Conservation (phyloP, 169 alveolate species). For the Plasmodium coatneyi region DNA sequence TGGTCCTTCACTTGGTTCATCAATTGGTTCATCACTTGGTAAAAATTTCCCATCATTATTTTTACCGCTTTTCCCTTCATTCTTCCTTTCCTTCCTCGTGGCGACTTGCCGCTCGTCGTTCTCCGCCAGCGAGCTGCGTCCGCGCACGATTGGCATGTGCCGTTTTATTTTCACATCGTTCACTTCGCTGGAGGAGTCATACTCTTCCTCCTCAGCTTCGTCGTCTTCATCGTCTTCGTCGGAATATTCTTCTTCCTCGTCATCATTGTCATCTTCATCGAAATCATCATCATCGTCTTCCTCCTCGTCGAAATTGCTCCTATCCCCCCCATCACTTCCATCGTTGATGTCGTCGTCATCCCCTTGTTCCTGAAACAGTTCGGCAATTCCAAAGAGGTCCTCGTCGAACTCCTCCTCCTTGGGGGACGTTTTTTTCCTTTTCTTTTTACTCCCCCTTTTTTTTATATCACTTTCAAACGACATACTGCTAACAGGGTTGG, state of each 20-base stretch:
- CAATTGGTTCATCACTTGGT: background rate
- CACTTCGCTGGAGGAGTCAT: background rate
- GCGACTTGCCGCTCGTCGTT: background rate
- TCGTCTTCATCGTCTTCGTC: background rate
- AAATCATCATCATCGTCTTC: background rate
- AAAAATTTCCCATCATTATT: background rate
- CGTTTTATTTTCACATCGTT: background rate
- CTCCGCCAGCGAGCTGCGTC: background rate
- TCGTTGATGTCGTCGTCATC: background rate
- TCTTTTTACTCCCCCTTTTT: background rate
- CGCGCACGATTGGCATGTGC: background rate
- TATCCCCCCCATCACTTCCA: background rate
- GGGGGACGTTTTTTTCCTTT: slow-evolving; percentile 2
- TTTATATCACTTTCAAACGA: slow-evolving; percentile 33
- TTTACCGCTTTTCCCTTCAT: background rate
- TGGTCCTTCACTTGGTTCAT: background rate
- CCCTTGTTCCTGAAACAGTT: background rate
- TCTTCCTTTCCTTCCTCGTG: background rate
- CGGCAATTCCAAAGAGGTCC: slow-evolving; percentile 23
- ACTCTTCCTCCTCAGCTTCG: background rate
- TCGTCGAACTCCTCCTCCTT: slow-evolving; percentile 9
- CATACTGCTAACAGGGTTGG: slow-evolving; percentile 6
- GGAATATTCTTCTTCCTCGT: background rate
- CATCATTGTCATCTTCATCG: background rate
- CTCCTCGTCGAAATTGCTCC: background rate